Evolutionary conservation across 1,284 basidiomycete genomes (phyloP), one percentile per base, ranked within the genome.

Genomic region (Ganoderma leucocontextum): DNA sequence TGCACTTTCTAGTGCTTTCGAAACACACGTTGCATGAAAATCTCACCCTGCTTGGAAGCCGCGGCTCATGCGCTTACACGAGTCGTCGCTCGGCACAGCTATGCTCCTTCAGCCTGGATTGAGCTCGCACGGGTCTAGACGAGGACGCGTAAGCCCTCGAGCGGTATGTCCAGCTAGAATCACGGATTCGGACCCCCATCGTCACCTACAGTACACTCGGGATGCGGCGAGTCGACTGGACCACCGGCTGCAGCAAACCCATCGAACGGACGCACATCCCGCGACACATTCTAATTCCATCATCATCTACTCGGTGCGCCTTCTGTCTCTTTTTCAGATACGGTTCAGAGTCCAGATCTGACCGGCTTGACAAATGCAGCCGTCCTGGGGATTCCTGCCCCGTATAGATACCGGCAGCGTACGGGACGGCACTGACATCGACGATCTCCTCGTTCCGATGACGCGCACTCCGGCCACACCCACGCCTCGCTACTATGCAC

Each of bases 381-480:
- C 52, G 52, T 29, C 13, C 52, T 29, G 13, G 10, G 12, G 25
- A 33, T 33, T 29, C 52, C 52, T 29, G 15, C 44, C 44, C n/a
- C 44, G 52, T n/a, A 47, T n/a, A 8, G 8, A 8, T 13, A 4
- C 13, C 10, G 2, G 25, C 25, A 22, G 13, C 22, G 29, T 10
- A 49, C 52, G 47, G 10, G 12, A 10, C n/a, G 44, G 44, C 44
- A 47, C n/a, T 47, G 19, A 22, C 52, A 53, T 12, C 52, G 52
- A 53, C 52, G 52, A 53, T 53, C 52, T 53, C 52, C 22, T 33
- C 29, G 52, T 13, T 25, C 52, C 44, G 39, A 41, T 29, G 39
- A 13, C 39, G 39, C 12, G 39, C 39, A 41, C 17, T 17, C 10
- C 47, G 12, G 22, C 25, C 13, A 15, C 25, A 25, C 25, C 25